These are phyloP conservation scores for Bipolaris victoriae DNA, from an alignment of 2,329 filamentous ascomycete species.

Conservation along the genomic window DNA sequence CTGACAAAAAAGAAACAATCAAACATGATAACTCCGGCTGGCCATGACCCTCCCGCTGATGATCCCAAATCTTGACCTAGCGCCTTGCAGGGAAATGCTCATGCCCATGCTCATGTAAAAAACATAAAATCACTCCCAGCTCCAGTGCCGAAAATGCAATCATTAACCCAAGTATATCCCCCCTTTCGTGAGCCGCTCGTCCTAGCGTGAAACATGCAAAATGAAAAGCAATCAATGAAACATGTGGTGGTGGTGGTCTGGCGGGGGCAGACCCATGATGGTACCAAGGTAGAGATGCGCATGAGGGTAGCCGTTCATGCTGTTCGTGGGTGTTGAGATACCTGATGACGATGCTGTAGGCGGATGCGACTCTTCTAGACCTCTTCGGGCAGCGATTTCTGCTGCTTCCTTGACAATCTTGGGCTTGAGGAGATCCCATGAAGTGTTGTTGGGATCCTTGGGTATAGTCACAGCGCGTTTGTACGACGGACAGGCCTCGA, in stretches of 20 bases:
- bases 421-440: constrained; percentile 46
- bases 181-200: not conserved
- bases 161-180: constrained; percentile 15
- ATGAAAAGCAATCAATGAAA: constrained; percentile 16
- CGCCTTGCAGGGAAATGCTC: constrained; percentile 20
- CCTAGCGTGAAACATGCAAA: constrained; percentile 10
- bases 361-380: constrained; percentile 15
- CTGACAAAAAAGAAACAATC: not conserved
- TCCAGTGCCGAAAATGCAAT: constrained; percentile 21
- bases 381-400: constrained; percentile 21
- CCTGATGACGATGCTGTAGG: constrained; percentile 27
- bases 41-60: constrained; percentile 2
- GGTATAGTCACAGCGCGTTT: constrained; percentile 49
- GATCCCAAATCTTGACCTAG: constrained; percentile 14
- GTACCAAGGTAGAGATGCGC: constrained; percentile 18
- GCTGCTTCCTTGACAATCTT: constrained; percentile 46
- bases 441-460: constrained; percentile 46
- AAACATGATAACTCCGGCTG: constrained; percentile 5
- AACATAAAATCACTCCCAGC: constrained; percentile 4
- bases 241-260: constrained; percentile 8
- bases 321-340: constrained; percentile 26
- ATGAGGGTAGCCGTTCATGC: constrained; percentile 21
- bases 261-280: constrained; percentile 13
- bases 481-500: constrained; percentile 50
- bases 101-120: constrained; percentile 8